Conservation (phyloP, 108 stramenopile species). For the Nitzschia palea region DNA sequence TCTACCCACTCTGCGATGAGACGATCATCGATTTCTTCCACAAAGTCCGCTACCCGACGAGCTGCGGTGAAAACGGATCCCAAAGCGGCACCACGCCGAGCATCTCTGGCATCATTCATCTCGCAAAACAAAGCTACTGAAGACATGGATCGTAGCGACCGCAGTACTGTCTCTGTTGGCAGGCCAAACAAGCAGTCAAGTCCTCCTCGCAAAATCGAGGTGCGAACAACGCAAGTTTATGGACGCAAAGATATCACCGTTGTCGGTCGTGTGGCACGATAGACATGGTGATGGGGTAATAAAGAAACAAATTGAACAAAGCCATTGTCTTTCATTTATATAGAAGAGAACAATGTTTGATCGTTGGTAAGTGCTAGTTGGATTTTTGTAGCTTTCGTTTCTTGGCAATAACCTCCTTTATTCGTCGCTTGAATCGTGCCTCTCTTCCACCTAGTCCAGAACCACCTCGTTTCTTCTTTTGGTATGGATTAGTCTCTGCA, state of each 20-base stretch:
- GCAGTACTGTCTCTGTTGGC: not conserved
- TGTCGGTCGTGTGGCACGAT: not conserved
- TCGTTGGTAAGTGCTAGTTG: not conserved
- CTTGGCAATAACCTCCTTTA: constrained; percentile 21
- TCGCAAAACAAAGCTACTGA: too few relatives aligned
- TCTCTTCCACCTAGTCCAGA: constrained; percentile 73
- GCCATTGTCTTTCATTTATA: too few relatives aligned
- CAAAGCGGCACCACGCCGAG: too few relatives aligned
- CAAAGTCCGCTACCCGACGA: too few relatives aligned
- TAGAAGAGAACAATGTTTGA: too few relatives aligned
- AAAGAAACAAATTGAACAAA: not conserved
- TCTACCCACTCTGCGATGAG: too few relatives aligned
- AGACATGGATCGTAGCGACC: too few relatives aligned
- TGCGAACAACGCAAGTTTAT: not conserved
- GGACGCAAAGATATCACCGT: not conserved
- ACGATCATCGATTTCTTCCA: too few relatives aligned
- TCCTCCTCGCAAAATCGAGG: not conserved
- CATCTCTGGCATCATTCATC: too few relatives aligned
- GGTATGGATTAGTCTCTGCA: constrained; percentile 67
- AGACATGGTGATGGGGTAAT: too few relatives aligned
- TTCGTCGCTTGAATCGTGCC: constrained; percentile 55
- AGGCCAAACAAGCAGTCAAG: not conserved
- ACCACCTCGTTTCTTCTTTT: constrained; percentile 30
- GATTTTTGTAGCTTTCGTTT: constrained; percentile 1
- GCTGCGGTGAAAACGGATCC: too few relatives aligned